Evolutionary conservation across 176 grass and related monocot genomes (phyloP).

Genomic region (Urochloa ruziziensis): DNA sequence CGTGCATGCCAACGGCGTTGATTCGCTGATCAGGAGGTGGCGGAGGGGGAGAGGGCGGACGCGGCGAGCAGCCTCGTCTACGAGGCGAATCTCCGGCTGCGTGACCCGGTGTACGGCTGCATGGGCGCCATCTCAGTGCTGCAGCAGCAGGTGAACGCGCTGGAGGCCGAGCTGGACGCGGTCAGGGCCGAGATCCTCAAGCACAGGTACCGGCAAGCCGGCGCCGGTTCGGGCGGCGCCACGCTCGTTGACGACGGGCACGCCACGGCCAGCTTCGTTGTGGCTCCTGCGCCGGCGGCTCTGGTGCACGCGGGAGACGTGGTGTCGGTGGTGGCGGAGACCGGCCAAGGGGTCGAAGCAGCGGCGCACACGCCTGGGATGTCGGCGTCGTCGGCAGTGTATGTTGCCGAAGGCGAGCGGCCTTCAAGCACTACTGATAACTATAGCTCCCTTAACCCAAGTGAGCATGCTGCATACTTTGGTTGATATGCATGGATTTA

Average conservation of each 20-base stretch:
- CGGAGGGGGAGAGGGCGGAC: slow-evolving; percentile 72
- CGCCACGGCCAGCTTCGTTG: slow-evolving; percentile 8
- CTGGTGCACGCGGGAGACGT: slow-evolving; percentile 8
- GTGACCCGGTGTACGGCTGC: slow-evolving; percentile 89
- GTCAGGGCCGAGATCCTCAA: slow-evolving; percentile 82
- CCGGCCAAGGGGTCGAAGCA: background rate
- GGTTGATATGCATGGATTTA: slow-evolving; percentile 52
- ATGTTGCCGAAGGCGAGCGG: slow-evolving; percentile 29
- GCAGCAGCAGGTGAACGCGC: slow-evolving; percentile 72
- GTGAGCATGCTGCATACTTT: slow-evolving; percentile 78
- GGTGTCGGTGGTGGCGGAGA: slow-evolving; percentile 35
- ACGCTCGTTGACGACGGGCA: background rate
- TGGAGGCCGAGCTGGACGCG: slow-evolving; percentile 78
- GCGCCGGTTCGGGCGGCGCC: background rate
- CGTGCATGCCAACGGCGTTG: slow-evolving; percentile 15
- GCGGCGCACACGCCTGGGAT: background rate
- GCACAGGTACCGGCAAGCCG: slow-evolving; percentile 63
- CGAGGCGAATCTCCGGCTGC: slow-evolving; percentile 82
- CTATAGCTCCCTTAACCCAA: slow-evolving; percentile 58
- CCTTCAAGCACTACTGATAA: slow-evolving; percentile 46
- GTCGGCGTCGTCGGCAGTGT: slow-evolving; percentile 37
- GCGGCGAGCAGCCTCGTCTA: slow-evolving; percentile 93
- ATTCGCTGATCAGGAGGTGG: slow-evolving; percentile 71
- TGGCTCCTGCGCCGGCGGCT: background rate
- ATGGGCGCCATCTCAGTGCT: slow-evolving; percentile 78